Percentiles rank a stretch among this genome's conserved stretches.
Evolutionary conservation across 2,329 filamentous ascomycete genomes (phyloP).

Genomic region (Coniochaeta sp.): DNA sequence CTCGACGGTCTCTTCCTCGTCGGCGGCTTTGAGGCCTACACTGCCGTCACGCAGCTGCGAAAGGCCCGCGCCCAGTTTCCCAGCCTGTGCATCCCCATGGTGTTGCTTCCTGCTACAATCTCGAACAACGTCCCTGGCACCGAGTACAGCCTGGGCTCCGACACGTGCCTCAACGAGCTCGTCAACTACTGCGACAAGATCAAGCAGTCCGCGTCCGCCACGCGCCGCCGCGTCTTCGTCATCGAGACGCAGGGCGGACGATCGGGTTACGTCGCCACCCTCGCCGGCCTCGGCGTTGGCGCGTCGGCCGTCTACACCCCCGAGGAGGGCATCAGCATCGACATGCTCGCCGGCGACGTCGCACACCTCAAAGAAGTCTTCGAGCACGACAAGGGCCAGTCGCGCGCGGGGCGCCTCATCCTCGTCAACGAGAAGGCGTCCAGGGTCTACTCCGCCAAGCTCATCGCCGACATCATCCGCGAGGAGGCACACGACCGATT

Average conservation of each 20-base stretch:
- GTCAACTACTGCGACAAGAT: conserved; percentile 96
- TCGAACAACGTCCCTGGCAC: conserved; percentile 98
- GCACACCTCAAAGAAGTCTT: conserved; percentile 83
- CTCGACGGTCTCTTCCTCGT: conserved; percentile 90
- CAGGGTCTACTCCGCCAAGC: conserved; percentile 81
- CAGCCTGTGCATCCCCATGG: conserved; percentile 86
- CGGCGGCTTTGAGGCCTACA: conserved; percentile 95
- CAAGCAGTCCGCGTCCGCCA: conserved; percentile 92
- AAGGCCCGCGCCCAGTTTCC: conserved; percentile 72
- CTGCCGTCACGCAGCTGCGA: conserved; percentile 79
- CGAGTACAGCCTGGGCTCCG: conserved; percentile 92
- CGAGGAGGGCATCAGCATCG: conserved; percentile 88
- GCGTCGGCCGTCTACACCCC: conserved; percentile 93
- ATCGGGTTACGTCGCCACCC: conserved; percentile 87
- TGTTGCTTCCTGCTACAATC: conserved; percentile 89
- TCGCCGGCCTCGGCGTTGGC: conserved; percentile 86
- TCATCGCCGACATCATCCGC: conserved; percentile 92
- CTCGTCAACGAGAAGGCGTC: conserved; percentile 96
- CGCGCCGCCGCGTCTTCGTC: conserved; percentile 88
- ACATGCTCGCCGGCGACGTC: conserved; percentile 89
- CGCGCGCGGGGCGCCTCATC: conserved; percentile 85
- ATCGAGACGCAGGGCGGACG: conserved; percentile 96
- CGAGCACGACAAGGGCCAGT: conserved; percentile 76
- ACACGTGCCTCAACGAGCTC: conserved; percentile 93
- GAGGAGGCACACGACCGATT: conserved; percentile 90